A percentile compares a stretch with the other conserved stretches of the same genome.
phyloP scores from a whole-genome alignment of 352 stramenopile genomes.

The Phytophthora pinifolia region DNA sequence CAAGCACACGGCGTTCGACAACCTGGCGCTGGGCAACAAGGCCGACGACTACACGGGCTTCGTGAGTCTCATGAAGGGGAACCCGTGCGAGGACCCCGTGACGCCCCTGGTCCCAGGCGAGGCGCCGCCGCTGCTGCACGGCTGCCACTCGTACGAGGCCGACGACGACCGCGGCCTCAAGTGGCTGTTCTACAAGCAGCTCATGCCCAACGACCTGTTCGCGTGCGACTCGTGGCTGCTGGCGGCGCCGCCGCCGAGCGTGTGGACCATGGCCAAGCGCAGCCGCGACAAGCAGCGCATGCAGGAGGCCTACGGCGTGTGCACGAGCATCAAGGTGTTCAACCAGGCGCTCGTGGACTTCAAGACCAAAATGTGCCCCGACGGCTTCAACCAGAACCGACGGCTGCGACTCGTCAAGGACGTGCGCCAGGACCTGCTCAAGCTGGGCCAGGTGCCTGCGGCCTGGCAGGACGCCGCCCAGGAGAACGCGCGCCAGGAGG shows the following conservation, averaged over 20 bases:
- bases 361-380: conserved; percentile 49
- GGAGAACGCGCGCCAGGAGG: conserved; percentile 23
- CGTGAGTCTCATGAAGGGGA: conserved; percentile 51
- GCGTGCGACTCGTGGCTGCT: conserved; percentile 79
- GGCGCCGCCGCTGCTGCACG: conserved; percentile 45
- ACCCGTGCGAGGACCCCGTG: conserved; percentile 57
- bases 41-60: conserved; percentile 65
- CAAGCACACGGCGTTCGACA: conserved; percentile 74
- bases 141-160: conserved; percentile 43
- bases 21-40: conserved; percentile 58
- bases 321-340: conserved; percentile 72
- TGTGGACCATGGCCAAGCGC: conserved; percentile 67
- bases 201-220: conserved; percentile 74
- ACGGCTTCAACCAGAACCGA: conserved; percentile 75
- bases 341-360: conserved; percentile 73
- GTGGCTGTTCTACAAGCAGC: conserved; percentile 67
- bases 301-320: conserved; percentile 73
- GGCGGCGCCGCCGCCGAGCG: conserved; percentile 44
- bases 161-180: conserved; percentile 46
- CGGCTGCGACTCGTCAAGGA: conserved; percentile 52
- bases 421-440: conserved; percentile 42
- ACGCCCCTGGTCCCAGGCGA: conserved; percentile 46
- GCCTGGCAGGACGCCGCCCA: conserved; percentile 48
- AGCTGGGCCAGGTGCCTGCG: conserved; percentile 44
- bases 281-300: conserved; percentile 45